Conservation (phyloP, 2,329 filamentous ascomycete genomes). For the Colletotrichum chrysophilum region DNA sequence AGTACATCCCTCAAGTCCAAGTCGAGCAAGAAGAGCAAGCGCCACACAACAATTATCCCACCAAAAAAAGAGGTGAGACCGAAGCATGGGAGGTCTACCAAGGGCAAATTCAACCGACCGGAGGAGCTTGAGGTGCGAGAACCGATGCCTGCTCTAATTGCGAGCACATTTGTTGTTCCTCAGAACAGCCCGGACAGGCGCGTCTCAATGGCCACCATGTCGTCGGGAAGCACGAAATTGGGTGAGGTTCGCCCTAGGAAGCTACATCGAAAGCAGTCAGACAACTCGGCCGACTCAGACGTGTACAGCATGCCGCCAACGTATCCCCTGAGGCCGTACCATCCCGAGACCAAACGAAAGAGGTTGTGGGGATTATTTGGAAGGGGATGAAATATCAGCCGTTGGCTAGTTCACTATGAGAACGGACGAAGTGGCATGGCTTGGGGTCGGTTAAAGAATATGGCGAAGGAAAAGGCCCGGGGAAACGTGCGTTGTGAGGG, state of each 20-base stretch:
- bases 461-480: neutral
- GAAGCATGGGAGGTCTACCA: neutral
- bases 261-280: neutral
- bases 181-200: slow-evolving; percentile 15
- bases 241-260: slow-evolving; percentile 38
- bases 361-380: slow-evolving; percentile 12
- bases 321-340: slow-evolving; percentile 14
- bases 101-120: neutral
- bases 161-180: neutral
- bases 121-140: neutral
- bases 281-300: neutral
- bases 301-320: neutral
- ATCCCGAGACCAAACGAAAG: neutral
- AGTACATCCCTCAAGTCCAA: neutral
- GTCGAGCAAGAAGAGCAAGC: neutral
- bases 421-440: neutral
- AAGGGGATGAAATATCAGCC: neutral
- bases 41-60: neutral
- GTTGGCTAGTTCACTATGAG: neutral
- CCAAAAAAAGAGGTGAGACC: neutral
- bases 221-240: slow-evolving; percentile 50
- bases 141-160: neutral
- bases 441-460: neutral
- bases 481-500: neutral
- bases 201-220: slow-evolving; percentile 37